These are phyloP conservation scores for Symbiodinium natans DNA, from an alignment of 73 alveolate species.

Conservation along the genomic window DNA sequence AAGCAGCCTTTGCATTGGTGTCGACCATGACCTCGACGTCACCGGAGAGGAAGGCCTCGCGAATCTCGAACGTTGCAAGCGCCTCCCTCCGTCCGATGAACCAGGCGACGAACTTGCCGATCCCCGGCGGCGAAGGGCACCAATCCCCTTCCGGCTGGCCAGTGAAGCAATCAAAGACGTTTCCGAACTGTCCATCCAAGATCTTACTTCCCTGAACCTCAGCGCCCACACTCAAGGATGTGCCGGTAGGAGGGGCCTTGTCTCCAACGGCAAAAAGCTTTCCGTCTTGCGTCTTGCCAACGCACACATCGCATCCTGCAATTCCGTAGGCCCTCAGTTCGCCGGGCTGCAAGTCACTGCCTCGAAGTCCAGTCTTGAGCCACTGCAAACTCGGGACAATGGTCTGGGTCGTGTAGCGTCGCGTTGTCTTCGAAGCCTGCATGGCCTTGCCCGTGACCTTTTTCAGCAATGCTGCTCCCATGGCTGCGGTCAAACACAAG, in stretches of 20 bases:
- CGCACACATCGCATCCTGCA: slow-evolving; percentile 63
- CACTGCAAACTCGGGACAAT: too few species aligned
- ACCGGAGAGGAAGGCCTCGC: slow-evolving; percentile 52
- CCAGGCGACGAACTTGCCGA: not conserved
- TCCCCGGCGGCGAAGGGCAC: not conserved
- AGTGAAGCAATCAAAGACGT: not conserved
- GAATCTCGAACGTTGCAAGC: slow-evolving; percentile 62
- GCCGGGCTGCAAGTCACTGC: too few species aligned
- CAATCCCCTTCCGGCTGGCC: not conserved
- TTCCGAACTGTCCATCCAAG: not conserved
- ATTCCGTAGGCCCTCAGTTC: slow-evolving; percentile 39
- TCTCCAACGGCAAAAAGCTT: slow-evolving; percentile 65
- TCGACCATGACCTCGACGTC: slow-evolving; percentile 86
- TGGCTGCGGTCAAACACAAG: not conserved
- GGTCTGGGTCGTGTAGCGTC: too few species aligned
- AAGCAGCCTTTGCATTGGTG: slow-evolving; percentile 78
- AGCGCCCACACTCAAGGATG: not conserved
- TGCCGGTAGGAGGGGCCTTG: slow-evolving; percentile 14
- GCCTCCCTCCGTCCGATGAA: not conserved
- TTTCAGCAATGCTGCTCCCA: not conserved
- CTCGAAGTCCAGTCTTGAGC: too few species aligned
- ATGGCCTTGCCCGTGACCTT: not conserved
- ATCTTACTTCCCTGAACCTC: not conserved
- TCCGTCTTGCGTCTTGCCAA: slow-evolving; percentile 84
- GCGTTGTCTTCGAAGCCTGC: too few species aligned